Evolutionary conservation across 345 rosid genomes (phyloP).

Genomic region (Trapa incisa): DNA sequence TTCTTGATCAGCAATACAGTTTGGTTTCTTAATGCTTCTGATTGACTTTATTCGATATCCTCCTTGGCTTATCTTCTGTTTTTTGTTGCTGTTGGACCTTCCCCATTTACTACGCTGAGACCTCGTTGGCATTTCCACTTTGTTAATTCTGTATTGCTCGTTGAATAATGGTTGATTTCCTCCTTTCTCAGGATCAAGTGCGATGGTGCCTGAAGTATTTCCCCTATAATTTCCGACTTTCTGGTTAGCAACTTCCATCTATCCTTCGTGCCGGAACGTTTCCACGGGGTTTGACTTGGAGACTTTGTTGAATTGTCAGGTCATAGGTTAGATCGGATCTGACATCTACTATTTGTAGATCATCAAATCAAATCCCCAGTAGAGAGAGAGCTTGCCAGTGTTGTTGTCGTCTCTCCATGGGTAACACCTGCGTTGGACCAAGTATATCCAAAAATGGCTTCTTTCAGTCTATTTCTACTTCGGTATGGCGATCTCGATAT

Average conservation of each 20-base stretch:
- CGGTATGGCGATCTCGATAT: constrained; percentile 55
- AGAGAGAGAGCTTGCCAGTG: constrained; percentile 4
- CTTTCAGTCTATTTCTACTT: constrained; percentile 66
- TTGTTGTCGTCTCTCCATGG: constrained; percentile 31
- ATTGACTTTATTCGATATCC: background rate
- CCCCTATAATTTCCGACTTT: background rate
- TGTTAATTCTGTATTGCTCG: background rate
- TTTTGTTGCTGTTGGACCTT: background rate
- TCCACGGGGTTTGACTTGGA: constrained; percentile 2
- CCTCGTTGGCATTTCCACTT: background rate
- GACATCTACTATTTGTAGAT: background rate
- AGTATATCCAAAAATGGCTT: constrained; percentile 52
- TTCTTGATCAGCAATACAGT: background rate
- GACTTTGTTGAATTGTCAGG: constrained; percentile 4
- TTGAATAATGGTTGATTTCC: background rate
- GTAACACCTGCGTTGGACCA: constrained; percentile 80
- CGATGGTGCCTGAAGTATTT: background rate
- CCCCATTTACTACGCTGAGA: background rate
- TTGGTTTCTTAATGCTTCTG: background rate
- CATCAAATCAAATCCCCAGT: background rate
- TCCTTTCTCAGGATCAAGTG: background rate
- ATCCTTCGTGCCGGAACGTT: background rate
- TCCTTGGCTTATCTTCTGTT: background rate
- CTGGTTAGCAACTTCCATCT: background rate
- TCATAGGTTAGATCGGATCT: background rate